Evolutionary conservation across 2,329 filamentous ascomycete genomes (phyloP), one percentile per base, ranked within the genome.

Genomic region (Xylariaceae sp.): DNA sequence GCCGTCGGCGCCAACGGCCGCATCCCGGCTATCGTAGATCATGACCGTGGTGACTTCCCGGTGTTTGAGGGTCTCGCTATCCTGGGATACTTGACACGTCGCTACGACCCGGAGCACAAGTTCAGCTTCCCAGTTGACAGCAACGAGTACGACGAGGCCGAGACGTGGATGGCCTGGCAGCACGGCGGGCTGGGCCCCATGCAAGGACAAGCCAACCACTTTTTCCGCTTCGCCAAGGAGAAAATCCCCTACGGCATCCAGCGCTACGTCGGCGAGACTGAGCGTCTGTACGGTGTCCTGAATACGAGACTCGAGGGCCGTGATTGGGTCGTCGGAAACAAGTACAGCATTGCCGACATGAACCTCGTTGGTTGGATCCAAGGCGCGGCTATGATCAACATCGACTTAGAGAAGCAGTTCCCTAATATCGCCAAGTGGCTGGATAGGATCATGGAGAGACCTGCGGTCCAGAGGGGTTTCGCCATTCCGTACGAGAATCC

Each of bases 31-130:
- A 78, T 88, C 43, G 77, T 87, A 31, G 84, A 88, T 69, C 84
- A 88, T 58, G 82, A 87, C 67, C 77, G 81, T 55, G 72, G 73
- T 50, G 77, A 70, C 43, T 80, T 87, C 47, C 69, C 78, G 41
- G 82, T 93, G 28, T 93, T 92, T 62, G 89, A 94, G 69, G 86
- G 84, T 42, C 80, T 84, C 43, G 81, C 86, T 54, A 92, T 92
- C 62, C 77, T 92, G 63, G 76, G 81, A 53, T 93, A 93, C 68
- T 77, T 93, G 17, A 80, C 83, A 10, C 81, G 85, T n/a, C 80
- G 80, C 57, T 91, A 91, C 64, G 88, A 91, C 66, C 73, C 75
- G 0, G 82, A 89, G 49, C 67, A 87, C 71, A 85, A 82, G 67
- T 81, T 89, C 62, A 81, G 76, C 60, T 89, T 82, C 67, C 78